Percentiles rank a stretch among this genome's conserved stretches.
Evolutionary conservation across 495 filamentous ascomycete species (phyloP).

Genomic region (Penicillium egyptiacum): DNA sequence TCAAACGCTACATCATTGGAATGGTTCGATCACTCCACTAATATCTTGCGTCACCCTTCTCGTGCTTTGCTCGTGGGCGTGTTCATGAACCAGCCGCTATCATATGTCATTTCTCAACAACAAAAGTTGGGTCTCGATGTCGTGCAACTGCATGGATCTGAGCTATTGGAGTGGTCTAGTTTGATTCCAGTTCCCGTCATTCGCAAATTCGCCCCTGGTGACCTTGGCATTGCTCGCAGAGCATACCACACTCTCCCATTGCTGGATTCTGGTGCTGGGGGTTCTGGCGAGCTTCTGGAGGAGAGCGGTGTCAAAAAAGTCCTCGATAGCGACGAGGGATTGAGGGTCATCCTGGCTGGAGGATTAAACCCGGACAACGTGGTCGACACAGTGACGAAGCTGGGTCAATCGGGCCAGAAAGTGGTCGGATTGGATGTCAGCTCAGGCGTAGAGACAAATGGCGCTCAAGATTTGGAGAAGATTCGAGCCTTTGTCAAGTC

Average conservation of each 20-base stretch:
- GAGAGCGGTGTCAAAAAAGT: slow-evolving; percentile 59
- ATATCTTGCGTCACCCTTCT: slow-evolving; percentile 51
- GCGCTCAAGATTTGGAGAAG: slow-evolving; percentile 76
- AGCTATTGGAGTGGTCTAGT: slow-evolving; percentile 87
- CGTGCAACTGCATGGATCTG: slow-evolving; percentile 87
- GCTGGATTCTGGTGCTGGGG: slow-evolving; percentile 81
- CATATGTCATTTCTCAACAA: slow-evolving; percentile 75
- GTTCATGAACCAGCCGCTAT: slow-evolving; percentile 86
- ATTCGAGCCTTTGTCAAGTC: slow-evolving; percentile 77
- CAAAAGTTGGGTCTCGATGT: slow-evolving; percentile 77
- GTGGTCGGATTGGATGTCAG: slow-evolving; percentile 89
- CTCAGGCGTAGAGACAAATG: slow-evolving; percentile 85
- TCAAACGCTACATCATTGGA: slow-evolving; percentile 46
- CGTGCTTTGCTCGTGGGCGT: slow-evolving; percentile 87
- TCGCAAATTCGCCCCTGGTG: slow-evolving; percentile 71
- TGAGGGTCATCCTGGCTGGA: slow-evolving; percentile 78
- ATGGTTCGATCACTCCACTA: slow-evolving; percentile 62
- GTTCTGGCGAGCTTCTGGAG: slow-evolving; percentile 75
- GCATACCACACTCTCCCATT: slow-evolving; percentile 83
- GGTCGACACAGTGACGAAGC: slow-evolving; percentile 53
- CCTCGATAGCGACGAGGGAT: slow-evolving; percentile 59
- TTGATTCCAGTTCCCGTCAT: slow-evolving; percentile 90
- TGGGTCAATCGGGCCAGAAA: slow-evolving; percentile 55
- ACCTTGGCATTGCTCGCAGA: slow-evolving; percentile 65
- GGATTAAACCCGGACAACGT: slow-evolving; percentile 80